Conservation (phyloP, 2,329 filamentous ascomycete genomes). For the Trichoderma koningiopsis region DNA sequence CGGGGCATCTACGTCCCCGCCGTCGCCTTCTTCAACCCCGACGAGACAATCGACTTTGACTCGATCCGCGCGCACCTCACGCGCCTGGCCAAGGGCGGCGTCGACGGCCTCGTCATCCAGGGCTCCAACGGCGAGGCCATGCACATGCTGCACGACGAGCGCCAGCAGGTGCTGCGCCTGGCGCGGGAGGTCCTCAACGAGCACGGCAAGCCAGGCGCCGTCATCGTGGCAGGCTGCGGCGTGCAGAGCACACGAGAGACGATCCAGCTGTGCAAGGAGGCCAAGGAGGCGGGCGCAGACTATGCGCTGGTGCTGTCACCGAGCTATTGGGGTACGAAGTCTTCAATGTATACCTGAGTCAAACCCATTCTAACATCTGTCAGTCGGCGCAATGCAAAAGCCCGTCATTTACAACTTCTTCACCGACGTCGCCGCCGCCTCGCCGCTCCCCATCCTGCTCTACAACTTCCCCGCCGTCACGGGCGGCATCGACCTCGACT, state of each 20-base stretch:
- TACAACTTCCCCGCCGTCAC: conserved; percentile 69
- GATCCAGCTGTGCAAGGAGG: conserved; percentile 69
- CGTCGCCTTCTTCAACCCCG: conserved; percentile 41
- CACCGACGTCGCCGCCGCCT: conserved; percentile 60
- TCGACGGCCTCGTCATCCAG: conserved; percentile 75
- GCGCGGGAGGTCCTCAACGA: conserved; percentile 42
- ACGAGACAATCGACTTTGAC: conserved; percentile 39
- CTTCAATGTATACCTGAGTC: too few relatives aligned
- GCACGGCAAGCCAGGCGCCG: conserved; percentile 16
- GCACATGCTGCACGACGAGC: conserved; percentile 72
- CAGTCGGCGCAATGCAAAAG: conserved; percentile 33
- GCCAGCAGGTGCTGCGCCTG: conserved; percentile 66
- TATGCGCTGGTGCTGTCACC: conserved; percentile 77
- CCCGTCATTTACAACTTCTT: conserved; percentile 48
- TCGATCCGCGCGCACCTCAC: conserved; percentile 40
- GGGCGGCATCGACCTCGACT: conserved; percentile 62
- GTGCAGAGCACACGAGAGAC: conserved; percentile 75
- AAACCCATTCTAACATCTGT: too few relatives aligned
- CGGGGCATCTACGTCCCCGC: conserved; percentile 44
- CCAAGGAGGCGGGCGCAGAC: conserved; percentile 70
- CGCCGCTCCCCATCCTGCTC: conserved; percentile 62
- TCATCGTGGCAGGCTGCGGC: conserved; percentile 74
- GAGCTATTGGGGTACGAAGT: conserved; percentile 65
- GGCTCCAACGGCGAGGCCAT: conserved; percentile 85
- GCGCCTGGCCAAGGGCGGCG: conserved; percentile 63